These are phyloP conservation scores for Phialocephala subalpina DNA, from an alignment of 2,329 filamentous ascomycete genomes.

Conservation along the genomic window DNA sequence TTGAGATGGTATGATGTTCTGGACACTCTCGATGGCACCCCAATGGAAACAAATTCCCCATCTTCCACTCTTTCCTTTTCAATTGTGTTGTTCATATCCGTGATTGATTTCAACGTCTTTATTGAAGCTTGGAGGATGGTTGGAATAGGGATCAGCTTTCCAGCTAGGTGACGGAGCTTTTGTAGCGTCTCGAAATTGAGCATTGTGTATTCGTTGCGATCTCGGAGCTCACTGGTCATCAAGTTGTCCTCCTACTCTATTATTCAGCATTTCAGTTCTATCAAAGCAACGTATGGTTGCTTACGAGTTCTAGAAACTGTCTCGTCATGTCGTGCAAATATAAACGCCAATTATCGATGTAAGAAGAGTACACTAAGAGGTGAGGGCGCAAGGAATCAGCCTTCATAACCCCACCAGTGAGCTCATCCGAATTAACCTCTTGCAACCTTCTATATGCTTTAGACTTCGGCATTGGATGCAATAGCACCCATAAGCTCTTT, in stretches of 20 bases:
- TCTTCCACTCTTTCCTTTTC: too few relatives aligned
- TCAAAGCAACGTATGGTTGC: neutral
- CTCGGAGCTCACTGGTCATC: conserved; percentile 17
- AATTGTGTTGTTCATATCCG: neutral
- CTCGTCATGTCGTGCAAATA: conserved; percentile 29
- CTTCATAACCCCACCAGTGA: neutral
- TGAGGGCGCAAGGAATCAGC: conserved; percentile 32
- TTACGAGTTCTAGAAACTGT: conserved; percentile 16
- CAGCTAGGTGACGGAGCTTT: conserved; percentile 11
- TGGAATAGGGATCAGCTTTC: conserved; percentile 17
- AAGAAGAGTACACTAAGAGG: conserved; percentile 41
- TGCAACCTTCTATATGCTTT: conserved; percentile 26
- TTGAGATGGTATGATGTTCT: conserved; percentile 3
- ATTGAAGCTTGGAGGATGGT: conserved; percentile 4
- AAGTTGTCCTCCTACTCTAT: conserved; percentile 22
- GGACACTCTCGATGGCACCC: neutral
- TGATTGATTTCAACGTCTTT: neutral
- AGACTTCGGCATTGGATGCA: conserved; percentile 38
- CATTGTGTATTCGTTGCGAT: conserved; percentile 6
- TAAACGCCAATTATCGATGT: conserved; percentile 42
- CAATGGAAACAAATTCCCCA: too few relatives aligned
- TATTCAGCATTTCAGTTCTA: neutral
- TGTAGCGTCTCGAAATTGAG: conserved; percentile 18
- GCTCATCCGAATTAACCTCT: conserved; percentile 8
- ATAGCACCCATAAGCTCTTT: conserved; percentile 37